Evolutionary conservation across 2,329 filamentous ascomycete species (phyloP), one percentile per base, ranked within the genome.

Genomic region (Proliferodiscus dingleyae): DNA sequence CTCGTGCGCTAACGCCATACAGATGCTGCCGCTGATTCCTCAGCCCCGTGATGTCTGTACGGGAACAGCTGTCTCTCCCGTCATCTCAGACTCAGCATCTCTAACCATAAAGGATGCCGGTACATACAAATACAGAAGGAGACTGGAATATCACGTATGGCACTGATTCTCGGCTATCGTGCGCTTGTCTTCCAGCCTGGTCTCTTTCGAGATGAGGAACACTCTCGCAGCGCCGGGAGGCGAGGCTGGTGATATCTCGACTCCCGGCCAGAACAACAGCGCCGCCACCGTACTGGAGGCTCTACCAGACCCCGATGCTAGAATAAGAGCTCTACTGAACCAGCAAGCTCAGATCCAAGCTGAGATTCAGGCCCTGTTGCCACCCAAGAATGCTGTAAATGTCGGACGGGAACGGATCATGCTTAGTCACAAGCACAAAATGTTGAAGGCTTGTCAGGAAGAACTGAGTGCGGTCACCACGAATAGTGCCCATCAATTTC

Each of bases 341-440:
- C 23, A 28, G 8, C 38, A 40, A 28, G 38, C 38, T 28, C 22
- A 18, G 21, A 40, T 40, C 9, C 38, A 40, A 21, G 38, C 38
- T 18, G 38, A 40, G 26, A 40, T 40, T 19, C 18, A 30, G 26
- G 22, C 38, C 16, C 19, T 40, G 24, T 18, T 40, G n/a, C 38
- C 38, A 7, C n/a, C 24, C 23, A 28, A 29, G 16, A 28, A 40
- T 40, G 38, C 23, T 11, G 9, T 40, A 5, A 26, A 40, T 29
- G 18, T 9, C 21, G 23, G 24, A 19, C n/a, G 24, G 23, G 38
- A 40, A 16, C n/a, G 16, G 38, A 18, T 11, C 6, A 40, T 40
- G 38, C 16, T 40, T 7, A 40, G 30, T 18, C 38, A 40, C 24
- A 40, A 40, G 21, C 38, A 40, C 24, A 40, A 40, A 15, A 40